Percentiles rank a stretch among this genome's conserved stretches.
These are phyloP conservation scores for Xylariomycetidae sp. DNA, from an alignment of 2,329 filamentous ascomycete genomes.

Conservation along the genomic window DNA sequence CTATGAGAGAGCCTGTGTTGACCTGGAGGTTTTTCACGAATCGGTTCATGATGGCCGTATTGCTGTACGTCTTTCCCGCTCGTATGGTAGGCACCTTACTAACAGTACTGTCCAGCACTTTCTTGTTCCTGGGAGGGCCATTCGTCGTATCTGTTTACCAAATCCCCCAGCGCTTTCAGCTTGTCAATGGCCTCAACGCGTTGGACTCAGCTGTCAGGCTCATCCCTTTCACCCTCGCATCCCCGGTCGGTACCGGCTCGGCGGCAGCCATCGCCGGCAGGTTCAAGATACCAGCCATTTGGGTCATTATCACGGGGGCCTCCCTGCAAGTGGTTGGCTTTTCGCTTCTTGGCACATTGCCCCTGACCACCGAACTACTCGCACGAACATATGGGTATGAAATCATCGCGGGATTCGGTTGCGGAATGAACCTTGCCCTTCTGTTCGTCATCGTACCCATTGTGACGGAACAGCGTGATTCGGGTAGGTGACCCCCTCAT, in stretches of 20 bases:
- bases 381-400: slow-evolving; percentile 9
- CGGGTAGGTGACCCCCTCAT: slow-evolving; percentile 7
- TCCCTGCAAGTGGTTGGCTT: slow-evolving; percentile 12
- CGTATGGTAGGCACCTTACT: not conserved
- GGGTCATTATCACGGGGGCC: slow-evolving; percentile 7
- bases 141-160: slow-evolving; percentile 5
- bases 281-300: slow-evolving; percentile 11
- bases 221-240: slow-evolving; percentile 8
- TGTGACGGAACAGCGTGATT: slow-evolving; percentile 5
- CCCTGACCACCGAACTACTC: slow-evolving; percentile 3
- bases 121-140: slow-evolving; percentile 5
- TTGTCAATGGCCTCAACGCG: slow-evolving; percentile 9
- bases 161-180: slow-evolving; percentile 13
- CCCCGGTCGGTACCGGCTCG: slow-evolving; percentile 4
- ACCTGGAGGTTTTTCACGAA: slow-evolving; percentile 10
- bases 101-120: not conserved
- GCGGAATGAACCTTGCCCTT: slow-evolving; percentile 9
- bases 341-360: slow-evolving; percentile 7
- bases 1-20: slow-evolving; percentile 7
- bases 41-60: slow-evolving; percentile 8
- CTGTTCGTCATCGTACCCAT: slow-evolving; percentile 10
- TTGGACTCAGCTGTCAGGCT: slow-evolving; percentile 11
- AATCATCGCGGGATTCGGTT: slow-evolving; percentile 11
- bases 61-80: slow-evolving; percentile 5
- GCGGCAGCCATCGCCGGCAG: slow-evolving; percentile 4